Evolutionary conservation across 2,329 filamentous ascomycete species (phyloP), one percentile per base, ranked within the genome.

Genomic region (Claviceps humidiphila): DNA sequence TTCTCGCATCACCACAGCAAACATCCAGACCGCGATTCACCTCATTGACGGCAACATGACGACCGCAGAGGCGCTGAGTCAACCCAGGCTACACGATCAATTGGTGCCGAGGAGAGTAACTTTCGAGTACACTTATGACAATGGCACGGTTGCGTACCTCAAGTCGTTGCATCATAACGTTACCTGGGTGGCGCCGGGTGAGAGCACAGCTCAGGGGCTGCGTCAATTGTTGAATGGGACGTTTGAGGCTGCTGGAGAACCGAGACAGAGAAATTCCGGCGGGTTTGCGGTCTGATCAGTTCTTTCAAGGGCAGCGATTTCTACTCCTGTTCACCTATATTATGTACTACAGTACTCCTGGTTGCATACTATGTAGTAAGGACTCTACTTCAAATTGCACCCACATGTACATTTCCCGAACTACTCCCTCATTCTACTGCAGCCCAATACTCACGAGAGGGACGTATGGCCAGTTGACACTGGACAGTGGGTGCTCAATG

Each of bases 221-320:
- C 75, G 82, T 51, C 67, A 81, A 55, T 61, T 86, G 54, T 62
- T 65, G 13, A 84, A 89, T 64, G 76, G 77, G 0, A 71, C 70
- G 0, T 95, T 95, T 65, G 87, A 91, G 65, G 88, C 88, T 0
- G 87, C 82, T 1, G 82, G 86, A 1, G 89, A 95, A 68, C 86
- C 88, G n/a, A 79, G 89, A 57, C 87, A 93, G 71, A 61, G 68
- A 34, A 82, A 85, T 60, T 89, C 85, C 16, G 88, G 80, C 2
- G 88, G 87, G 0, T 80, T 78, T 52, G 70, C 71, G 0, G 66
- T 76, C 5, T 78, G 58, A 49, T 6, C 2, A 48, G 20, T 39
- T 24, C 9, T 17, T n/a, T 34, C 2, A 11, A 26, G 9, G 16
- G 14, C 11, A 11, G 13, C 16, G 8, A 16, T 16, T n/a, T 2